These are phyloP conservation scores for Vitis cinerea DNA, from an alignment of 164 flowering plant genomes.

Conservation along the genomic window DNA sequence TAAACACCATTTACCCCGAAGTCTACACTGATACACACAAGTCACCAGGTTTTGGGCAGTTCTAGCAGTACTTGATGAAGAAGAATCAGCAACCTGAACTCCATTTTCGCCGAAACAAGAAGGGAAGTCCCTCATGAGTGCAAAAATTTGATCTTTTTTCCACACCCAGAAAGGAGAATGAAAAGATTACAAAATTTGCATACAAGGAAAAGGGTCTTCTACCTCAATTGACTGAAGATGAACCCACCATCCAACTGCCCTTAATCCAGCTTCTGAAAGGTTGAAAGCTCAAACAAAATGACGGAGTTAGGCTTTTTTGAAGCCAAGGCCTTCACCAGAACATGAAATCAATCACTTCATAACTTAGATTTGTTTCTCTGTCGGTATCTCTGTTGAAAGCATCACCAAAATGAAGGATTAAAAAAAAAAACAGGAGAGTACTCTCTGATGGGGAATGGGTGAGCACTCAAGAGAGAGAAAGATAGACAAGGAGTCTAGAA, in stretches of 20 bases:
- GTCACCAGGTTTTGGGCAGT: constrained; percentile 49
- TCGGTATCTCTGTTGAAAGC: no score
- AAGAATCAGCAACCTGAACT: constrained; percentile 51
- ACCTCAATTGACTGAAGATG: constrained; percentile 9
- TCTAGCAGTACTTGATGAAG: constrained; percentile 37
- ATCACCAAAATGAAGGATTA: no score
- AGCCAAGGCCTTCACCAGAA: neutral
- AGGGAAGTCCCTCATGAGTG: constrained; percentile 51
- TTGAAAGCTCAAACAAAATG: neutral
- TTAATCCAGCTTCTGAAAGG: constrained; percentile 8
- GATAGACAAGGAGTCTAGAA: no score
- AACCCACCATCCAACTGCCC: constrained; percentile 13
- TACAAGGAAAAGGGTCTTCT: constrained; percentile 2
- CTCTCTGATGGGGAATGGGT: no score
- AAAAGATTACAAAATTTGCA: neutral
- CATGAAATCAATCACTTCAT: no score
- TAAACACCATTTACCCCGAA: constrained; percentile 38
- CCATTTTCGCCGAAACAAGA: constrained; percentile 63
- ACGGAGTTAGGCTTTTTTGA: neutral
- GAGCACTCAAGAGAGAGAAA: no score
- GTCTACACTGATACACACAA: constrained; percentile 46
- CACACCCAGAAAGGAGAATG: neutral
- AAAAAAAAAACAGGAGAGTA: no score
- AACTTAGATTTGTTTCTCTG: no score
- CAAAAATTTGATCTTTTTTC: neutral